Percentiles rank a stretch among this genome's conserved stretches.
Conservation (phyloP, 139 green algal species). For the Diplosphaera chodatii region DNA sequence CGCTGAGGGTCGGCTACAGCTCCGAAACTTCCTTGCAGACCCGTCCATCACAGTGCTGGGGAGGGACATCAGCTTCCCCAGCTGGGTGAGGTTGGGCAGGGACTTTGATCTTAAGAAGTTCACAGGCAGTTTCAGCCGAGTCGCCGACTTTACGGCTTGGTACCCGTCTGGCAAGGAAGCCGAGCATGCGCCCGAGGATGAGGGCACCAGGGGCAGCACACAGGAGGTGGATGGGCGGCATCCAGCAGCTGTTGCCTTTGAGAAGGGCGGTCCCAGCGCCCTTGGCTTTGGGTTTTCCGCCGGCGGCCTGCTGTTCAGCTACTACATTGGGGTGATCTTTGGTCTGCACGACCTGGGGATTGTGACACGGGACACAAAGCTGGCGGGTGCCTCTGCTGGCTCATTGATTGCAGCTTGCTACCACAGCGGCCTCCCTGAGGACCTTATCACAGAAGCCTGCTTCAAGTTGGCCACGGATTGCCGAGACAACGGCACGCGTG, state of each 20-base stretch:
- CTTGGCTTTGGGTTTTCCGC: slow-evolving; percentile 33
- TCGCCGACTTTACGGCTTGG: background rate
- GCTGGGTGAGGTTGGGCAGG: background rate
- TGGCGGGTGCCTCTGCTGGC: slow-evolving; percentile 67
- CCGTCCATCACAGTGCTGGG: background rate
- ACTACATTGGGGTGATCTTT: slow-evolving; percentile 53
- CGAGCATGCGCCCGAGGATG: background rate
- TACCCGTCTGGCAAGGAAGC: background rate
- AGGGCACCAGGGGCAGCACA: too few species aligned
- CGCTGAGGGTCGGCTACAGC: background rate
- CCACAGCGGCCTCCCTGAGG: slow-evolving; percentile 40
- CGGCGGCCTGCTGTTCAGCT: slow-evolving; percentile 58
- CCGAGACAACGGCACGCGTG: slow-evolving; percentile 42
- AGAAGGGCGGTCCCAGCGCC: background rate
- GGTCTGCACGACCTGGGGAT: slow-evolving; percentile 36
- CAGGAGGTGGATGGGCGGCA: background rate
- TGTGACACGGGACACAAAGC: slow-evolving; percentile 34
- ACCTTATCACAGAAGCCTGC: slow-evolving; percentile 30
- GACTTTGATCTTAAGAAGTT: background rate
- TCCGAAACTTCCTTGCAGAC: background rate
- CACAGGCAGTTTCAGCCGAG: background rate
- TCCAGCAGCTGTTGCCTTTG: background rate
- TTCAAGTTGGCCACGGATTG: slow-evolving; percentile 40
- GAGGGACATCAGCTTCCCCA: background rate
- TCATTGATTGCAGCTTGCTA: slow-evolving; percentile 67